Evolutionary conservation across 2,329 filamentous ascomycete species (phyloP), one percentile per base, ranked within the genome.

Genomic region (Endoconidiophora laricicola): DNA sequence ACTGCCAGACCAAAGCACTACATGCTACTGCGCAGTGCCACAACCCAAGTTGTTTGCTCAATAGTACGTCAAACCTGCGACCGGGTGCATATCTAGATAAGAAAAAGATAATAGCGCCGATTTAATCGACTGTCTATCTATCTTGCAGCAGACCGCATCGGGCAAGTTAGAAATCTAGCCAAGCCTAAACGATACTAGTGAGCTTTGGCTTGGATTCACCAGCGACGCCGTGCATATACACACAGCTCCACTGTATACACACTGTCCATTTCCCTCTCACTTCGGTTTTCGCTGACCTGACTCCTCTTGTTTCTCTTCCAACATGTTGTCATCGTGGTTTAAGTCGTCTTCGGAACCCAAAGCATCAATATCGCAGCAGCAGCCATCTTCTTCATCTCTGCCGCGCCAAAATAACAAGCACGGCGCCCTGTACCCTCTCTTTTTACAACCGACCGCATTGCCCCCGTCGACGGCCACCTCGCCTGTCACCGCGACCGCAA

Each of bases 161-260:
- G 38, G 38, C 38, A 24, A 22, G 46, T 29, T 29, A 37, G 41
- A 44, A 49, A 44, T 14, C 40, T 23, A 23, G 16, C 48, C 41
- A 49, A 45, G 41, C 48, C 48, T 20, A 49, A 49, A 44, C 33
- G 18, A 44, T 49, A 49, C 48, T 49, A 49, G 48, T 36, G 26
- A 33, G 46, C 20, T 29, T 44, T 44, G 41, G 47, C 29, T 26
- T 38, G 22, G 20, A 22, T 42, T 39, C 47, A 33, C 18, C 14
- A 26, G 20, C 18, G 33, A 42, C 29, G 22, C 41, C 44, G 48
- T 49, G 29, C 33, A 14, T 26, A 39, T 37, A 29, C 29, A 20
- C 18, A 38, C 20, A 16, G 14, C 12, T n/a, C 14, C 44, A 36
- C 9, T 29, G 6, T 10, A n/a, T 29, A 12, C 22, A 24, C 48